Base-by-base conservation (phyloP, 208 protist genomes). In the Acanthamoeba culbertsoni region DNA sequence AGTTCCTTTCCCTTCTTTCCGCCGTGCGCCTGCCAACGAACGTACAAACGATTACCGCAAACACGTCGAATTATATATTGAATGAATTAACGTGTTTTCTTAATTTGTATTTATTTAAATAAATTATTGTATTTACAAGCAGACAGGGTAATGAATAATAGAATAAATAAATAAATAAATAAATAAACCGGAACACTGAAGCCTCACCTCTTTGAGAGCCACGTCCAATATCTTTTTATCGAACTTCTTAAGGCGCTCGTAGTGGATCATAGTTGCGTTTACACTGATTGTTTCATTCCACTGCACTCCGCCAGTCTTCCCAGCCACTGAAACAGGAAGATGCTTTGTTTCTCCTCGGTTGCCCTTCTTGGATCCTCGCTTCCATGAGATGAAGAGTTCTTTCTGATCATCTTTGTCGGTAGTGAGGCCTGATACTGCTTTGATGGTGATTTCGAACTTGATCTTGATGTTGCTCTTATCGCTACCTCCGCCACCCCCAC, bases 391-490 rank as follows among this genome's bases (percentile, higher is more conserved):
- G 48, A 65, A 57, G 28, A 90, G 48, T 28, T 90, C 51, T 40
- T 31, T 48, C 6, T 23, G 43, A 3, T 14, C 73, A 53, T 63
- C 55, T 23, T n/a, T 16, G 18, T 62, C 53, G 46, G 28, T 14
- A 33, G 40, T 31, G 43, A 90, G 71, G 42, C 71, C 71, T 7
- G 42, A 35, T 42, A 82, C 42, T 2, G 40, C 71, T 31, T 90
- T 90, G 46, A 90, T 28, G 0, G 55, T 90, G 33, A 90, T 31
- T 10, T 90, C 82, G 55, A 90, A 90, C 18, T 65, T 40, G 37
- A 90, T n/a, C 82, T 90, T 90, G 82, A 90, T 31, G 46, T 42
- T 90, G 82, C 51, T 90, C 45, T 90, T 90, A 35, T 90, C 73
- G 4, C 59, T 33, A 42, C 59, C 59, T 8, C 59, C 59, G 20